Evolutionary conservation across 768 basidiomycete genomes (phyloP), one percentile per base, ranked within the genome.

Genomic region (Amanita phalloides): DNA sequence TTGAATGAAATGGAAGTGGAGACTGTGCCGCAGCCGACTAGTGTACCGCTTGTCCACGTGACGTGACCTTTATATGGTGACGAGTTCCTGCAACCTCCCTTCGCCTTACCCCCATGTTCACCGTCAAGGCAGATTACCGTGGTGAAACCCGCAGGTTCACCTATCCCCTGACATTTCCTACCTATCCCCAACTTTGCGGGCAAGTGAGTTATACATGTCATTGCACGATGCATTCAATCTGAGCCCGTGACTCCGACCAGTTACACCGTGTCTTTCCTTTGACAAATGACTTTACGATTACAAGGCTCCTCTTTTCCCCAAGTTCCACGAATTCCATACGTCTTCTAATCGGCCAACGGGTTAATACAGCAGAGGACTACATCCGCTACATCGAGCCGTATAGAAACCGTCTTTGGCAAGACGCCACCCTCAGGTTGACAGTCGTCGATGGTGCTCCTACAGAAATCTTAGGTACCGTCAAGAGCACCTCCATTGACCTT

Each of bases 111-210:
- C 65, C 71, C 67, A 82, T 83, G 78, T 87, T 88, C 71, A 78
- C 79, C 52, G 76, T 89, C 61, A 90, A 90, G 67, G 85, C 81
- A n/a, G 84, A 84, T 20, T 88, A 86, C 63, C 70, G 75, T 50
- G 67, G 69, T 28, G 84, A 89, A 63, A 86, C 79, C 52, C 78
- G 87, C 59, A 86, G 77, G 58, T 72, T 86, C 57, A 68, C 76
- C 2, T 85, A 87, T 56, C 55, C 69, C 14, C 60, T 66, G 37
- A 58, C 68, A 14, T 86, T 90, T 59, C 87, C 87, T 42, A 65
- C 79, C 1, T 87, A 77, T 60, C 65, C 75, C 2, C 71, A 85
- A 56, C 71, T 90, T 37, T 73, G 72, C 58, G 66, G 70, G 51
- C 82, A 89, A 75, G 86, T 85, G 64, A 37, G 75, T 64, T 45